These are phyloP conservation scores for Epicoccum sorghinum DNA, from an alignment of 2,329 filamentous ascomycete species.

Conservation along the genomic window DNA sequence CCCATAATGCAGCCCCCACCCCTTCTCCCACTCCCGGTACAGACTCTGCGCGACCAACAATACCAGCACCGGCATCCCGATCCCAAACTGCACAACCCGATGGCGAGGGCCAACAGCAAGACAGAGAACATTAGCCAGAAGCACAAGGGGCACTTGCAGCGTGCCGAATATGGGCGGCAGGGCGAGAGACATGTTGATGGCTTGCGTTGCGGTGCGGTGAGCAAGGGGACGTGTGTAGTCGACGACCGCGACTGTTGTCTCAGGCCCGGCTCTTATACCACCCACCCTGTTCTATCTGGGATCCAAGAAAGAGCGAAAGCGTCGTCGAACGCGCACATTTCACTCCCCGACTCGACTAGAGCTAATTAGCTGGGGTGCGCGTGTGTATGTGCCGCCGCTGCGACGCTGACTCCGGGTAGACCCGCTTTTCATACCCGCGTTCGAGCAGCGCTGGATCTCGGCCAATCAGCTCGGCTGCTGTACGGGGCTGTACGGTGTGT, in stretches of 20 bases:
- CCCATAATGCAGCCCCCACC: conserved; percentile 24
- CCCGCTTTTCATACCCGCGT: conserved; percentile 5
- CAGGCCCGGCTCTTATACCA: too few species aligned
- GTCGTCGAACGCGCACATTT: too few species aligned
- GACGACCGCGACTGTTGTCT: too few species aligned
- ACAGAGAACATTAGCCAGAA: conserved; percentile 19
- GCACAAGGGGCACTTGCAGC: conserved; percentile 23
- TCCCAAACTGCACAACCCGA: conserved; percentile 11
- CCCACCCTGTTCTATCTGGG: too few species aligned
- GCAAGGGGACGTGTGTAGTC: too few species aligned
- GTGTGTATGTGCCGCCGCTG: too few species aligned
- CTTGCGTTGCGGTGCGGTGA: too few species aligned
- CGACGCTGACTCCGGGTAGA: neutral
- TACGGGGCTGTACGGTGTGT: too few species aligned
- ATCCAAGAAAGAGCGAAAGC: too few species aligned
- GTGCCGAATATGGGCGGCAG: conserved; percentile 13
- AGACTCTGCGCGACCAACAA: conserved; percentile 27
- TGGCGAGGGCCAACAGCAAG: conserved; percentile 20
- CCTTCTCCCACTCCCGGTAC: conserved; percentile 17
- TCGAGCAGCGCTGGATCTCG: neutral
- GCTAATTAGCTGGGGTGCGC: too few species aligned
- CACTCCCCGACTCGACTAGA: too few species aligned
- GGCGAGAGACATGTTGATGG: conserved; percentile 7
- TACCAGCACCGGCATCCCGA: conserved; percentile 23
- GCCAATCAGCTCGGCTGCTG: conserved; percentile 2